Conservation (phyloP, 176 grass and related monocot genomes). For the Guadua angustifolia region DNA sequence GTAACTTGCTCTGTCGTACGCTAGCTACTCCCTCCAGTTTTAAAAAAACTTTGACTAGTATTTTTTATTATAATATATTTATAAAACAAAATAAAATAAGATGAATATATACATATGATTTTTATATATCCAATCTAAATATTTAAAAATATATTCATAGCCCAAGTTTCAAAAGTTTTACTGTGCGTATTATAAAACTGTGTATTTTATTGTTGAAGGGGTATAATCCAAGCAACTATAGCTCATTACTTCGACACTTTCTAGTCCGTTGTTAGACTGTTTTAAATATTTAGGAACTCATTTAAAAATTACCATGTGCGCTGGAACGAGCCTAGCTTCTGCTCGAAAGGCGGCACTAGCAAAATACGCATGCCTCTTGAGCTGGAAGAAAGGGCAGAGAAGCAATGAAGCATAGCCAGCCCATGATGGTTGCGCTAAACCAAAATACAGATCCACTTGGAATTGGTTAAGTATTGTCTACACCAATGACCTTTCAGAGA, state of each 20-base stretch:
- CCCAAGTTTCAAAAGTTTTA: too few relatives aligned
- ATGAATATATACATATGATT: too few relatives aligned
- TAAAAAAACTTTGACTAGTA: too few relatives aligned
- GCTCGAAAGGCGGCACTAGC: neutral
- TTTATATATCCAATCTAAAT: too few relatives aligned
- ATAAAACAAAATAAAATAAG: too few relatives aligned
- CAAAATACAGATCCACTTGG: neutral
- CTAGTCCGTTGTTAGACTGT: too few relatives aligned
- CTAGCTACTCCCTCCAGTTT: too few relatives aligned
- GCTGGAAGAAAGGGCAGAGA: neutral
- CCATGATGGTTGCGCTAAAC: slow-evolving; percentile 3
- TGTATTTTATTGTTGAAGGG: too few relatives aligned
- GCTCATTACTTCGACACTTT: neutral
- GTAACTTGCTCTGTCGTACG: too few relatives aligned
- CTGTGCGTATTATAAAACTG: too few relatives aligned
- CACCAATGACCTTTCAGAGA: neutral
- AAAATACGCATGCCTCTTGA: slow-evolving; percentile 6
- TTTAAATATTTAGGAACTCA: neutral
- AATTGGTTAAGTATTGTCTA: neutral
- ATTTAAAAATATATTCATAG: too few relatives aligned
- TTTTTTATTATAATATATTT: too few relatives aligned
- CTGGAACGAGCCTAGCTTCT: neutral
- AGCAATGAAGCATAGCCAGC: neutral
- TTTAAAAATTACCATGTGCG: neutral
- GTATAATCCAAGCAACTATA: neutral